Evolutionary conservation across 176 grass and related monocot genomes (phyloP).

Genomic region (Tillandsia leiboldiana): DNA sequence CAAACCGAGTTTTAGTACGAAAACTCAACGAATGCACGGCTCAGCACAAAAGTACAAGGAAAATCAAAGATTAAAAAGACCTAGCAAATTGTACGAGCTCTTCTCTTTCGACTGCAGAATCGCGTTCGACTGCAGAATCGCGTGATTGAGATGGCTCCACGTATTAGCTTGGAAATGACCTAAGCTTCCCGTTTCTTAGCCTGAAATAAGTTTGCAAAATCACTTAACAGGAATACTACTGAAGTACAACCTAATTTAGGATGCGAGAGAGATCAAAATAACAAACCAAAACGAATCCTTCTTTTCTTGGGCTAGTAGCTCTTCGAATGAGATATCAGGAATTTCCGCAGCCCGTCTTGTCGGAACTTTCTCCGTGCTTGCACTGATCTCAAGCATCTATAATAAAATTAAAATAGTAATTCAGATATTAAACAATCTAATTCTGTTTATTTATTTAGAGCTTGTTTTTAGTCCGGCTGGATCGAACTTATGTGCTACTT

Average conservation of each 20-base stretch:
- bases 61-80: constrained; percentile 5
- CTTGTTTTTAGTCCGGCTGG: too few species aligned
- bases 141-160: not conserved
- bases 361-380: constrained; percentile 21
- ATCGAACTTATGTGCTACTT: too few species aligned
- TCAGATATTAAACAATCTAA: constrained; percentile 1
- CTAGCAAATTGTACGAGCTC: not conserved
- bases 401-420: constrained; percentile 14
- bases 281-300: constrained; percentile 73
- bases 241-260: not conserved
- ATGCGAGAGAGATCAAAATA: not conserved
- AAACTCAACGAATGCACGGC: not conserved
- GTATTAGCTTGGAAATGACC: constrained; percentile 40
- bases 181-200: constrained; percentile 58
- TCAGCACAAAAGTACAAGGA: not conserved
- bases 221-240: not conserved
- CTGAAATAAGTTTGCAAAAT: constrained; percentile 16
- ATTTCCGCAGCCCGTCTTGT: constrained; percentile 24
- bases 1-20: not conserved
- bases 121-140: not conserved
- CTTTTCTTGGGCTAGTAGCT: constrained; percentile 85
- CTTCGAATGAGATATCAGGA: constrained; percentile 78
- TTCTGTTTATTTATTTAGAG: constrained; percentile 1
- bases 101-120: too few species aligned
- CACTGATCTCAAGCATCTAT: constrained; percentile 51